Percentiles rank a stretch among this genome's conserved stretches.
Conservation (phyloP, 2,329 filamentous ascomycete species). For the Madurella fahalii region DNA sequence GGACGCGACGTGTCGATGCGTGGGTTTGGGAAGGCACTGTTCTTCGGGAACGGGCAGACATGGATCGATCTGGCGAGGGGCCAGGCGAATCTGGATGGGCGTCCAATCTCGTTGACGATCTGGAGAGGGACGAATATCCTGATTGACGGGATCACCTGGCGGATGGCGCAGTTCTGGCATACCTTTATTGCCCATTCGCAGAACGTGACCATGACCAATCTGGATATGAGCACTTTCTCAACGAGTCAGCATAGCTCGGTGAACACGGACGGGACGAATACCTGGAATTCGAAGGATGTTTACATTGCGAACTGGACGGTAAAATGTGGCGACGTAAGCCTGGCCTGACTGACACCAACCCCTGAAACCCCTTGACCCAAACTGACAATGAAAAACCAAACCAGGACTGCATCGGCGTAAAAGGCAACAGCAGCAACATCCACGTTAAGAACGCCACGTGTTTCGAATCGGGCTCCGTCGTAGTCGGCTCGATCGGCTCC, state of each 20-base stretch:
- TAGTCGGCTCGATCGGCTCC: constrained; percentile 35
- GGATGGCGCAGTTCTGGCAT: constrained; percentile 49
- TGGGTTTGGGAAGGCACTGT: constrained; percentile 45
- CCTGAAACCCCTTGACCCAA: background rate
- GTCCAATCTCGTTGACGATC: constrained; percentile 43
- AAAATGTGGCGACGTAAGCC: constrained; percentile 36
- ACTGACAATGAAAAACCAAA: background rate
- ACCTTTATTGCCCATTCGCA: constrained; percentile 43
- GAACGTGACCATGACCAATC: constrained; percentile 49
- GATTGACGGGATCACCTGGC: constrained; percentile 42
- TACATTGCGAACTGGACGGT: constrained; percentile 44
- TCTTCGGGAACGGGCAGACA: constrained; percentile 42
- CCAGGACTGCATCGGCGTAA: constrained; percentile 38
- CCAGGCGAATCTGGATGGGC: constrained; percentile 39
- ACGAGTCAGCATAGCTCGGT: constrained; percentile 42
- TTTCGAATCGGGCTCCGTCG: constrained; percentile 37
- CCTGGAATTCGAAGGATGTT: constrained; percentile 47
- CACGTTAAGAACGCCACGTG: constrained; percentile 36
- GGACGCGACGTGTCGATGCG: constrained; percentile 46
- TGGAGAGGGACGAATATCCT: constrained; percentile 44
- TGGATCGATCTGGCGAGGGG: constrained; percentile 44
- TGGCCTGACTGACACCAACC: background rate
- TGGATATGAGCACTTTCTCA: constrained; percentile 48
- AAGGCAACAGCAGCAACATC: constrained; percentile 39
- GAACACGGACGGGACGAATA: constrained; percentile 49